phyloP scores from a whole-genome alignment of 2,329 filamentous ascomycete species.

The Penicillium polonicum region DNA sequence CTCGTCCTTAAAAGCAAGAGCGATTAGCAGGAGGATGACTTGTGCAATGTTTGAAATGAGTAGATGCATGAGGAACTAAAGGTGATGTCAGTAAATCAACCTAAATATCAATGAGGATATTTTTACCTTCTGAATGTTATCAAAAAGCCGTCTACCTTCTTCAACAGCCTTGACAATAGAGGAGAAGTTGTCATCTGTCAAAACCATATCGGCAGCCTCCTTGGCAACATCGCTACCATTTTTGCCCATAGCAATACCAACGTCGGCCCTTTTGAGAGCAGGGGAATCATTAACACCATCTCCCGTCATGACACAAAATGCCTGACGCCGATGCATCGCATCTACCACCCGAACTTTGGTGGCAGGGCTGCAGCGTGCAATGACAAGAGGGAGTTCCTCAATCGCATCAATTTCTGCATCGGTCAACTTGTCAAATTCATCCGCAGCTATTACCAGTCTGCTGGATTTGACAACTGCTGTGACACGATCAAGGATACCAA shows the following conservation, averaged over 20 bases:
- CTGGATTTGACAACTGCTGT: constrained; percentile 43
- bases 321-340: constrained; percentile 72
- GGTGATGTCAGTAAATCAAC: background rate
- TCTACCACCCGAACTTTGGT: constrained; percentile 93
- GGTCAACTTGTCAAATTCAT: constrained; percentile 55
- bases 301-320: constrained; percentile 83
- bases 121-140: constrained; percentile 73
- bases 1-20: constrained; percentile 74
- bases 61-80: constrained; percentile 69
- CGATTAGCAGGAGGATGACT: constrained; percentile 75
- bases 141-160: constrained; percentile 80
- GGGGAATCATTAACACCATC: constrained; percentile 87
- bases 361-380: constrained; percentile 78
- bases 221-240: constrained; percentile 83
- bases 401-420: constrained; percentile 62
- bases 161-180: constrained; percentile 80
- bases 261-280: constrained; percentile 75
- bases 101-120: constrained; percentile 29
- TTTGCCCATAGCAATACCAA: constrained; percentile 86
- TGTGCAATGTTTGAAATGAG: constrained; percentile 80
- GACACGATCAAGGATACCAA: constrained; percentile 52
- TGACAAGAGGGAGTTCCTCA: constrained; percentile 73
- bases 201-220: constrained; percentile 63
- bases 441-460: constrained; percentile 54
- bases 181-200: constrained; percentile 82